Base-by-base conservation (phyloP, 1,139 yeast species). In the Blastobotrys petasosporus region DNA sequence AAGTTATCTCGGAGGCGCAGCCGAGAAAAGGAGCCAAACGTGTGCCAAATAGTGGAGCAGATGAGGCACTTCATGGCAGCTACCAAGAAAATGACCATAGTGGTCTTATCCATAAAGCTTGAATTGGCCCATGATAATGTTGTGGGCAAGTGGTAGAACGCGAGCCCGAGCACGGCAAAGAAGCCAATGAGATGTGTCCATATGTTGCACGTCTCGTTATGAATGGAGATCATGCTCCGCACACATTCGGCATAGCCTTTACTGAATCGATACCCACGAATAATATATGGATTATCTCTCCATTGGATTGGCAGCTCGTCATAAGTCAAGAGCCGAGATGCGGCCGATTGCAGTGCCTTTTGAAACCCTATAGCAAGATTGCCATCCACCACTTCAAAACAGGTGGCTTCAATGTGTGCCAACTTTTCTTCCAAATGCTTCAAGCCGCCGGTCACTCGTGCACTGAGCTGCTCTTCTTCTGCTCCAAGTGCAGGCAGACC, bases 151-250 rank as follows among this genome's bases (percentile, higher is more conserved):
- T 82, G 83, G 53, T 67, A 69, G 12, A 78, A 50, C 23, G 79
- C 73, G 31, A 88, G 62, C 53, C 79, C 82, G 1, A 75, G 48
- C 64, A 90, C 68, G 31, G 78, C 59, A 2, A 77, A 43, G 8
- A 84, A 75, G 11, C 97, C 98, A 2, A 78, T 43, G 31, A 87
- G 60, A 67, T 92, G 98, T 0, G 96, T 76, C 98, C 98, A 92
- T 49, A 92, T 88, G 66, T 92, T 92, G 65, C 86, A 77, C 1
- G 95, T 76, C 64, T 92, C 98, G 62, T 92, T 92, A 66, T 92
- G 97, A 67, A 84, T 61, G 53, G 76, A 61, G 64, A 73, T 77
- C 10, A 85, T 66, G 46, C 85, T 76, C 48, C 65, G 62, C 33
- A 80, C 58, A 59, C 94, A 85, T 49, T 75, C 73, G 3, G 60